Base-by-base conservation (phyloP, 139 green algal species). In the Haematococcus sp. region DNA sequence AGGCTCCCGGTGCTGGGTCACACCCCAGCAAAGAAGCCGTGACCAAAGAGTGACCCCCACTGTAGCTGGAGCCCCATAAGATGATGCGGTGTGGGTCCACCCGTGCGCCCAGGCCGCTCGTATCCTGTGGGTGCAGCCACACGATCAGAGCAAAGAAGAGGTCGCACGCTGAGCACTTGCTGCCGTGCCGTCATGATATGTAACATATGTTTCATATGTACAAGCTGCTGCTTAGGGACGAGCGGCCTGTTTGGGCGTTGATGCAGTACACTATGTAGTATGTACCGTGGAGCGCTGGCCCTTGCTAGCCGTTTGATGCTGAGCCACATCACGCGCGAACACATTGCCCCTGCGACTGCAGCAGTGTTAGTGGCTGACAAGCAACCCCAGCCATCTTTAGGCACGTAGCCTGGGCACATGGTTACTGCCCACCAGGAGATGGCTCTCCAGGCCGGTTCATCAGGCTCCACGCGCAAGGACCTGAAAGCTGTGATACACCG, bases 11-110 rank as follows among this genome's bases (percentile, higher is more conserved):
- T 49, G 40, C 40, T 49, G 40, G 40, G 40, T 49, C 40, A 49
- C 40, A 49, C 7, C 25, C 25, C 58, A 65, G 58, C 58, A 40
- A 30, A n/a, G 58, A 33, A 22, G 58, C 23, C 17, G 58, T 30
- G 30, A 30, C 58, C 23, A 65, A n/a, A 11, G 58, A 28, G 58
- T 65, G 58, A 30, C 58, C 58, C 4, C 58, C 58, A 16, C n/a
- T 40, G 58, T 65, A 65, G n/a, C 58, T 65, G 23, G 58, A 40
- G 58, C 58, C 58, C 58, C 58, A 65, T 22, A 65, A n/a, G 23
- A 65, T 34, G 11, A 65, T 65, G n/a, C 25, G 23, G 23, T 4
- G 2, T 22, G n/a, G 4, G n/a, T 65, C 25, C 23, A 65, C 58
- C 23, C 23, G 23, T 2, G 3, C 25, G 4, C 30, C 25, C 25